These are phyloP conservation scores for Blastomyces parvus DNA, from an alignment of 2,329 filamentous ascomycete species.

Conservation along the genomic window DNA sequence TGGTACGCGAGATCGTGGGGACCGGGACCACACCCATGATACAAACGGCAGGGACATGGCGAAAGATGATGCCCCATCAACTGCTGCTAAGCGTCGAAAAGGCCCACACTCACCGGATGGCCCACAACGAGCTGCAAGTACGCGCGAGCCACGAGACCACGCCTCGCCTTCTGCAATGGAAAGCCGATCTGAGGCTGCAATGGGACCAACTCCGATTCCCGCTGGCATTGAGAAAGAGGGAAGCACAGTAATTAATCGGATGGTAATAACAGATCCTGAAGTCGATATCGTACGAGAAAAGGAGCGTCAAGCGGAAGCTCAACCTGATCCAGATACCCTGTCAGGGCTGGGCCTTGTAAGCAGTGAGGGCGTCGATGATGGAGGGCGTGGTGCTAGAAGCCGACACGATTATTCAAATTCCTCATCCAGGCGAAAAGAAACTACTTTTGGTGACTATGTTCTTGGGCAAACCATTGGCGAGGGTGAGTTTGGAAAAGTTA, in stretches of 20 bases:
- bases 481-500: conserved; percentile 97
- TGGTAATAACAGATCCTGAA: conserved; percentile 65
- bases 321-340: conserved; percentile 34
- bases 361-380: conserved; percentile 43
- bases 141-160: conserved; percentile 32
- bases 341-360: conserved; percentile 42
- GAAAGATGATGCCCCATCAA: conserved; percentile 28
- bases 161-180: conserved; percentile 27
- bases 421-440: conserved; percentile 55
- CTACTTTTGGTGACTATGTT: conserved; percentile 90
- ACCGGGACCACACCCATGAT: conserved; percentile 29
- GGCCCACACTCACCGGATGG: conserved; percentile 40
- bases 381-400: conserved; percentile 28
- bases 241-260: conserved; percentile 67
- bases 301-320: conserved; percentile 57
- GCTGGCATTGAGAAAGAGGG: conserved; percentile 61
- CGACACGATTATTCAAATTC: conserved; percentile 50
- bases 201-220: conserved; percentile 48
- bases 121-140: conserved; percentile 34
- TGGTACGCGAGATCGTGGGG: conserved; percentile 23
- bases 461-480: conserved; percentile 93
- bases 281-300: conserved; percentile 63
- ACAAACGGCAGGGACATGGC: conserved; percentile 37
- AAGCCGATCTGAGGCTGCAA: conserved; percentile 32
- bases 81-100: conserved; percentile 39